Evolutionary conservation across 2,329 filamentous ascomycete genomes (phyloP), one percentile per base, ranked within the genome.

Genomic region (Coccinonectria pachysandricola): DNA sequence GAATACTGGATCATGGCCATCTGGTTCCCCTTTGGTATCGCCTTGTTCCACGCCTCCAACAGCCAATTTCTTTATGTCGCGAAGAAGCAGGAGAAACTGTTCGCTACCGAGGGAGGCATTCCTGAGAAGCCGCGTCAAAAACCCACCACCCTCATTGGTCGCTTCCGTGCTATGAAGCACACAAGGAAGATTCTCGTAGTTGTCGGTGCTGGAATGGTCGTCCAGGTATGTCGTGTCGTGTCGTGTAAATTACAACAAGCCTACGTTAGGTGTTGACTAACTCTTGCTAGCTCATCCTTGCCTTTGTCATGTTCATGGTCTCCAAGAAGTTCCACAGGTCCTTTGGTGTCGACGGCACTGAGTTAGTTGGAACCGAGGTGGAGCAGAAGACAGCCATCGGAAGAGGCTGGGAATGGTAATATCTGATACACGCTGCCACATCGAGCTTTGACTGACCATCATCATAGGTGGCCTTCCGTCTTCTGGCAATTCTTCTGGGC

Each of bases 1-100:
- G 70, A 77, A 49, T 80, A 64, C 46, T 80, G 74, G 71, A 63
- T 76, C 49, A 80, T 80, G 75, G 66, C 68, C 35, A 59, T 73
- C 29, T 75, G 71, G 47, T 56, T 79, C 3, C 75, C 75, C 8
- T 65, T 73, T 24, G 75, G 75, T 13, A 71, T 80, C 28, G 74
- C 71, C 6, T 53, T 80, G 5, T 79, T 79, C 44, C 74, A 79
- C 43, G 74, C 71, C 12, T 68, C 68, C 33, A 76, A 77, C 45
- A 65, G 60, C 40, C 69, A 71, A 29, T 71, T 79, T 27, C 60
- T 75, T 11, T 57, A 74, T 36, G 59, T 75, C 28, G 71, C 71
- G 26, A 62, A 62, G 36, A 57, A 63, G 14, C 73, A 77, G 46
- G 60, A 56, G 36, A 60, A 61, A 26, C 54, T 55, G 15, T 48